Conservation (phyloP, 352 stramenopile species). For the Phytophthora kernoviae region DNA sequence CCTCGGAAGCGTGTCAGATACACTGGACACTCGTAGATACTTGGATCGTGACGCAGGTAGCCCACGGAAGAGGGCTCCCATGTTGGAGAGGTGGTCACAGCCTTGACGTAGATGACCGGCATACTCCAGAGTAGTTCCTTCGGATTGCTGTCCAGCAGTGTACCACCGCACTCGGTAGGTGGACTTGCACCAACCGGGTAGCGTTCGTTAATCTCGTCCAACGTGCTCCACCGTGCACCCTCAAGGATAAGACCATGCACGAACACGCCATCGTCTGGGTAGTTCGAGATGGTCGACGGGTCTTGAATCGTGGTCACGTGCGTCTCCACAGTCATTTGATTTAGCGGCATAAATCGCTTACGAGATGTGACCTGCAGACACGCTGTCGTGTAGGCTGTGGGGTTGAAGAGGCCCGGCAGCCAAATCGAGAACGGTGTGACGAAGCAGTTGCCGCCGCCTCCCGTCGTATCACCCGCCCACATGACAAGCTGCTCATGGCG, state of each 20-base stretch:
- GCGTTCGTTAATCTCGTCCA: constrained; percentile 90
- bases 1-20: constrained; percentile 97
- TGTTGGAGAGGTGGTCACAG: constrained; percentile 90
- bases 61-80: constrained; percentile 96
- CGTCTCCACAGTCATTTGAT: constrained; percentile 97
- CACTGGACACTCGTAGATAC: constrained; percentile 96
- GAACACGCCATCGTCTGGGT: constrained; percentile 93
- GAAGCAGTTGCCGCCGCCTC: constrained; percentile 51
- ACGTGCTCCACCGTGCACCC: constrained; percentile 91
- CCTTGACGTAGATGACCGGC: constrained; percentile 96
- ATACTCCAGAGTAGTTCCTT: constrained; percentile 95
- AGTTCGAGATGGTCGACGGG: constrained; percentile 72
- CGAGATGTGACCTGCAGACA: constrained; percentile 96
- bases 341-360: constrained; percentile 91
- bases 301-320: constrained; percentile 95
- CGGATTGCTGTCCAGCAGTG: constrained; percentile 93
- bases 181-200: constrained; percentile 86
- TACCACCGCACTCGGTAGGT: constrained; percentile 86
- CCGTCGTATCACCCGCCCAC: constrained; percentile 81
- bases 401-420: constrained; percentile 96
- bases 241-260: constrained; percentile 97
- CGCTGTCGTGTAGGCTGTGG: constrained; percentile 95
- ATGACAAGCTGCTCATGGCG: constrained; percentile 88
- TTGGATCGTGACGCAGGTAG: constrained; percentile 93
- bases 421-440: constrained; percentile 94